phyloP scores from a whole-genome alignment of 1,139 yeast species.

The Suhomyces anneliseae region DNA sequence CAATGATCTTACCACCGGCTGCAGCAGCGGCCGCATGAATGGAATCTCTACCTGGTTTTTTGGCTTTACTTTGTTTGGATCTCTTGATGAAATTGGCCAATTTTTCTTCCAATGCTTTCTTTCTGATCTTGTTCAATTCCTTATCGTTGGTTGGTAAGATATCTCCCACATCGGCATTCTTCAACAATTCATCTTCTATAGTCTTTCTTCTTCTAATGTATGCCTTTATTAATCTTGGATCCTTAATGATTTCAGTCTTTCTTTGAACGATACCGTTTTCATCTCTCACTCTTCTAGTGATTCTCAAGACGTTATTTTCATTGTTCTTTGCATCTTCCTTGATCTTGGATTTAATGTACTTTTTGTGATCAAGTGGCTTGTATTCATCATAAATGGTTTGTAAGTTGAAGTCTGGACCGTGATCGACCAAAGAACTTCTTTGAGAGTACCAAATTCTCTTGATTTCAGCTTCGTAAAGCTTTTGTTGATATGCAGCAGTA shows the following conservation, averaged over 20 bases:
- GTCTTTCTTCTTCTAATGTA: constrained; percentile 78
- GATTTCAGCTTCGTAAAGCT: constrained; percentile 89
- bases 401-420: constrained; percentile 25
- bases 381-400: constrained; percentile 39
- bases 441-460: constrained; percentile 90
- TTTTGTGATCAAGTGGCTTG: constrained; percentile 40
- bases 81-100: constrained; percentile 82
- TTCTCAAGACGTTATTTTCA: constrained; percentile 56
- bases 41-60: constrained; percentile 37
- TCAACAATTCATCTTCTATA: constrained; percentile 66
- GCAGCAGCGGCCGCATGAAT: constrained; percentile 52
- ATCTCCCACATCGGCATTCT: constrained; percentile 60
- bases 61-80: constrained; percentile 45
- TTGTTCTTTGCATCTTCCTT: constrained; percentile 41
- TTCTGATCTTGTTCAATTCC: constrained; percentile 76
- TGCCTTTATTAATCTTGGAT: constrained; percentile 84
- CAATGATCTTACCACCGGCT: constrained; percentile 43
- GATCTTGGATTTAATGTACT: constrained; percentile 27
- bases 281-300: constrained; percentile 79
- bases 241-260: constrained; percentile 73
- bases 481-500: constrained; percentile 78
- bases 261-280: constrained; percentile 86
- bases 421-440: constrained; percentile 57
- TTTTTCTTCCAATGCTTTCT: constrained; percentile 79
- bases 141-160: constrained; percentile 81